Percentiles rank a stretch among this genome's conserved stretches.
Evolutionary conservation across 2,329 filamentous ascomycete genomes (phyloP).

Genomic region (Neonectria ditissima): DNA sequence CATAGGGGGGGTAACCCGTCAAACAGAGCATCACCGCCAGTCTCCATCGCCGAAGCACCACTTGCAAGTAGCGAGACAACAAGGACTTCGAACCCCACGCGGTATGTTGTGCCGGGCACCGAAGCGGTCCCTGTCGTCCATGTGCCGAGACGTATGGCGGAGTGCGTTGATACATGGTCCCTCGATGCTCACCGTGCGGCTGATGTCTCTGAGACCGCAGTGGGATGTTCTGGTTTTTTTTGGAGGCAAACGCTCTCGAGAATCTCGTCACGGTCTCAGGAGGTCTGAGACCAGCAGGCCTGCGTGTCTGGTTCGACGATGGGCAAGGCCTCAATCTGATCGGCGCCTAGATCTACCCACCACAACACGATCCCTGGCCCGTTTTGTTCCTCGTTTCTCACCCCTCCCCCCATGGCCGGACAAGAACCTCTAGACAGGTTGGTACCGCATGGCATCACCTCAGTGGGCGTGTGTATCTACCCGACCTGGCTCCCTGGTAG

Average conservation of each 20-base stretch:
- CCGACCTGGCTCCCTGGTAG: constrained; percentile 23
- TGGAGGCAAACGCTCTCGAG: constrained; percentile 14
- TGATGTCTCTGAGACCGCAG: constrained; percentile 3
- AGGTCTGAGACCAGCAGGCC: constrained; percentile 23
- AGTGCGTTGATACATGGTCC: constrained; percentile 11
- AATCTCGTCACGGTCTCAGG: constrained; percentile 24
- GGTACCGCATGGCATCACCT: constrained; percentile 31
- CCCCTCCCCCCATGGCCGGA: constrained; percentile 12
- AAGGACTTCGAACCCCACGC: constrained; percentile 13
- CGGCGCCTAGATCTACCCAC: constrained; percentile 33
- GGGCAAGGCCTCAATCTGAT: constrained; percentile 32
- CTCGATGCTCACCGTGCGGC: constrained; percentile 23
- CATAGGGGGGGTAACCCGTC: constrained; percentile 16
- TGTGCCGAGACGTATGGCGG: constrained; percentile 23
- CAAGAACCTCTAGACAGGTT: constrained; percentile 21
- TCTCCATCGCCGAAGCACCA: constrained; percentile 19
- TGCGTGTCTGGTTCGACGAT: constrained; percentile 29
- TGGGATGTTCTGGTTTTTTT: not conserved
- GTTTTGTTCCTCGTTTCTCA: constrained; percentile 28
- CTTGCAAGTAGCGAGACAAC: constrained; percentile 12
- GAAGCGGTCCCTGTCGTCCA: constrained; percentile 30
- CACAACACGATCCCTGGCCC: constrained; percentile 11
- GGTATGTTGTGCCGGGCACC: constrained; percentile 19
- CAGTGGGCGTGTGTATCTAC: constrained; percentile 29
- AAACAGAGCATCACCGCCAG: constrained; percentile 22